phyloP scores from a whole-genome alignment of 257 asterid genomes.

The Solanum pimpinellifolium region DNA sequence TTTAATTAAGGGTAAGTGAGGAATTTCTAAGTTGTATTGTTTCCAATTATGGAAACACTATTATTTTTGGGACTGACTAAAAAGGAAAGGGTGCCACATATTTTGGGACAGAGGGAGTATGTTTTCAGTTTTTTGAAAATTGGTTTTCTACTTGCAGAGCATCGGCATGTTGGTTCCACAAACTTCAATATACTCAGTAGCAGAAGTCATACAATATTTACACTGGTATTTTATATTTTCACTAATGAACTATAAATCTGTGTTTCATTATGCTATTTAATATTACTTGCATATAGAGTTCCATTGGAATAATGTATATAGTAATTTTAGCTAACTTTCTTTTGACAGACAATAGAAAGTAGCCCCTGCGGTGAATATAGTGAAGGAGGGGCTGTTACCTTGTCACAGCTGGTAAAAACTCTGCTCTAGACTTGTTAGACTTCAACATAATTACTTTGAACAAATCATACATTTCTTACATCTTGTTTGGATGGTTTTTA shows the following conservation, averaged over 20 bases:
- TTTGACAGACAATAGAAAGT: constrained; percentile 84
- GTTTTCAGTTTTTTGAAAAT: constrained; percentile 4
- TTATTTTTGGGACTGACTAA: neutral
- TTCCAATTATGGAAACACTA: neutral
- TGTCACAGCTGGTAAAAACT: constrained; percentile 78
- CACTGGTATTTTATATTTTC: constrained; percentile 49
- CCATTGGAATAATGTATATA: neutral
- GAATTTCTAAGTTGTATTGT: neutral
- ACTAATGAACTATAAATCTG: neutral
- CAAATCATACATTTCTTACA: neutral
- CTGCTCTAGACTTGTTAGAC: constrained; percentile 1
- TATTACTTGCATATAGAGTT: neutral
- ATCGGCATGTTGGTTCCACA: constrained; percentile 99
- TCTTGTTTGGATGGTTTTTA: neutral
- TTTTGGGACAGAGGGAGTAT: neutral
- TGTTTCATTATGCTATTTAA: neutral
- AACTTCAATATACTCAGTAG: constrained; percentile 96
- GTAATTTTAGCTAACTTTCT: constrained; percentile 6
- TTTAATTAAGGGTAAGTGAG: neutral
- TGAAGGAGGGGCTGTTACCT: constrained; percentile 87
- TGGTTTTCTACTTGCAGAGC: constrained; percentile 54
- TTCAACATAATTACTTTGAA: neutral
- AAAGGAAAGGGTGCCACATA: neutral
- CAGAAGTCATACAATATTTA: constrained; percentile 99
- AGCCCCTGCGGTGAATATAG: constrained; percentile 87